These are phyloP conservation scores for Arctium lappa DNA, from an alignment of 129 eudicot species.

Conservation along the genomic window DNA sequence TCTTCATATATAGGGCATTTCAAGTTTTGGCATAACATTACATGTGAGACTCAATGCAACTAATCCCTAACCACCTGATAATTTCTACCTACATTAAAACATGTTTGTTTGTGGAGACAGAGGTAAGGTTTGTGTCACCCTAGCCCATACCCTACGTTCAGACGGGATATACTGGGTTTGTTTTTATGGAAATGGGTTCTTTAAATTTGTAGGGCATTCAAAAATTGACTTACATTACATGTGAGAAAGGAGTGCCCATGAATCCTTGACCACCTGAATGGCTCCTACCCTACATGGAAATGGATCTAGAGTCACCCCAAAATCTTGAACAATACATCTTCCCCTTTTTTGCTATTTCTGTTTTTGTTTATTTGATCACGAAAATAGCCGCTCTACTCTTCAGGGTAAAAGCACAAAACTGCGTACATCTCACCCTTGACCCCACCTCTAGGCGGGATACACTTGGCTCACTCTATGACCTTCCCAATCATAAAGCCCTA, in stretches of 20 bases:
- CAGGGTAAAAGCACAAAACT: not conserved
- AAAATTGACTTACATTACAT: slow-evolving; percentile 25
- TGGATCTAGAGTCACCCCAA: not conserved
- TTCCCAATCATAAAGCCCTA: not conserved
- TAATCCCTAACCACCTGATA: slow-evolving; percentile 16
- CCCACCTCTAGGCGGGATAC: no score
- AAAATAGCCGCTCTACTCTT: not conserved
- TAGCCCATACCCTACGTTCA: not conserved
- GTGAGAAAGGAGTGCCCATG: slow-evolving; percentile 19
- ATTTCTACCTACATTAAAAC: slow-evolving; percentile 20
- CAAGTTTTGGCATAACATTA: slow-evolving; percentile 23
- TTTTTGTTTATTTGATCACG: not conserved
- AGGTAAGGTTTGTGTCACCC: not conserved
- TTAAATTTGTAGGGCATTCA: slow-evolving; percentile 17
- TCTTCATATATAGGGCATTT: slow-evolving; percentile 12
- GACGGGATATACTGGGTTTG: not conserved
- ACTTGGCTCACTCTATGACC: no score
- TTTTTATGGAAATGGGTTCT: not conserved
- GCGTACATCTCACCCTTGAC: no score
- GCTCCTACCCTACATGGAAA: slow-evolving; percentile 26
- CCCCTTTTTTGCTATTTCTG: slow-evolving; percentile 1
- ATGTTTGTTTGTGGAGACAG: not conserved
- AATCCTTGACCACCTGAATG: slow-evolving; percentile 16
- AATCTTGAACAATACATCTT: not conserved
- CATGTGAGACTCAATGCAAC: slow-evolving; percentile 27